Evolutionary conservation across 352 stramenopile species (phyloP).

Genomic region (Globisporangium irregulare): DNA sequence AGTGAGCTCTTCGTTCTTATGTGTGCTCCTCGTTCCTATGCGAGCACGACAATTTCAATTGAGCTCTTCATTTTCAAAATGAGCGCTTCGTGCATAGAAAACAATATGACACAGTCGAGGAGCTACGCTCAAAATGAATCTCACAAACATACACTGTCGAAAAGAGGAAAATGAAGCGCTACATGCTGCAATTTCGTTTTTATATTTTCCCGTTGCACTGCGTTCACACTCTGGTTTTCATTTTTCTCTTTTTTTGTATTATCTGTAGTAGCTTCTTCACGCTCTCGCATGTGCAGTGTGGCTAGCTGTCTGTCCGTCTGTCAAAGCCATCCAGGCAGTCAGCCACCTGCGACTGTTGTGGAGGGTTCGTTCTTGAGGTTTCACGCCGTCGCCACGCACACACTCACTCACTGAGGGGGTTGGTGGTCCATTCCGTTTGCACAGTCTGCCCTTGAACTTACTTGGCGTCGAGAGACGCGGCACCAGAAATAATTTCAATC

Average conservation of each 20-base stretch:
- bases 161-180: neutral
- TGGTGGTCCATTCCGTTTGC: neutral
- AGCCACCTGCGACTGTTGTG: neutral
- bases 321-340: neutral
- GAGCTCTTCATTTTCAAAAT: neutral
- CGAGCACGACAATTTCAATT: neutral
- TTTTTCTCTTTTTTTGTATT: constrained; percentile 7
- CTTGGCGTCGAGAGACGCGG: constrained; percentile 93
- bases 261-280: constrained; percentile 1
- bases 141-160: neutral
- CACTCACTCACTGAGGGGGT: constrained; percentile 4
- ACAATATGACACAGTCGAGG: too few relatives aligned
- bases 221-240: constrained; percentile 8
- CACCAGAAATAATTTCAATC: constrained; percentile 98
- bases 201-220: constrained; percentile 4
- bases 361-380: constrained; percentile 2
- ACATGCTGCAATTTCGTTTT: constrained; percentile 4
- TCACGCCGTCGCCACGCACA: constrained; percentile 3
- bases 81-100: neutral
- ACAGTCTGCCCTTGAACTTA: constrained; percentile 5
- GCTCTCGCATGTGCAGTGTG: neutral
- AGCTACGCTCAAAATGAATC: too few relatives aligned
- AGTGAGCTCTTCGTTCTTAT: neutral
- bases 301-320: neutral
- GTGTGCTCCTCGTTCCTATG: too few relatives aligned